Conservation (phyloP, 371 early-diverging fungal species). For the Massospora cicadina region DNA sequence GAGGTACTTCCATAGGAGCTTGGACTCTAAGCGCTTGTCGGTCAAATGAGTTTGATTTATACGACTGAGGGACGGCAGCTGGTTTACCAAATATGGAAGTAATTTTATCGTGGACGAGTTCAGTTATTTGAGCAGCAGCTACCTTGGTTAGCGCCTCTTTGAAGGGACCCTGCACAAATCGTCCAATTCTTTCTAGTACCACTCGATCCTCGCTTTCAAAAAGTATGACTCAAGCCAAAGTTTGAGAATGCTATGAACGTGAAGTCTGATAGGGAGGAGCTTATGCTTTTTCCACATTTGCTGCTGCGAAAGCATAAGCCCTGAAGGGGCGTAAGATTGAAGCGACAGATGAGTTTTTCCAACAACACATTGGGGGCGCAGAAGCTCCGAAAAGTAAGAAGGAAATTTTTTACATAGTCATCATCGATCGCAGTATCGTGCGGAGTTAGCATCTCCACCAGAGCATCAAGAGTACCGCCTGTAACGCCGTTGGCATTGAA, state of each 20-base stretch:
- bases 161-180: conserved; percentile 16
- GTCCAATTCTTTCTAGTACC: conserved; percentile 15
- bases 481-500: conserved; percentile 64
- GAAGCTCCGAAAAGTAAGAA: conserved; percentile 78
- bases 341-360: conserved; percentile 42
- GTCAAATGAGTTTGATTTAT: conserved; percentile 11
- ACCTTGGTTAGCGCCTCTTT: neutral
- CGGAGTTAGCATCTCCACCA: conserved; percentile 74
- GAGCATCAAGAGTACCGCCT: conserved; percentile 66
- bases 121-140: neutral
- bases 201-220: conserved; percentile 19
- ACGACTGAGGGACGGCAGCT: neutral
- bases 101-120: neutral
- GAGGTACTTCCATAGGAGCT: conserved; percentile 13
- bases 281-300: conserved; percentile 64
- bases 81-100: neutral
- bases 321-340: conserved; percentile 44
- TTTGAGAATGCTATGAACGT: conserved; percentile 29
- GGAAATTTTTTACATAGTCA: conserved; percentile 57
- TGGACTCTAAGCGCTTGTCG: conserved; percentile 10
- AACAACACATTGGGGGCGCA: conserved; percentile 48
- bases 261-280: conserved; percentile 23
- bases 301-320: conserved; percentile 36
- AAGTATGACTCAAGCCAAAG: conserved; percentile 31
- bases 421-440: conserved; percentile 55